Conservation (phyloP, 306 rosid species). For the Ochetophila trinervis region DNA sequence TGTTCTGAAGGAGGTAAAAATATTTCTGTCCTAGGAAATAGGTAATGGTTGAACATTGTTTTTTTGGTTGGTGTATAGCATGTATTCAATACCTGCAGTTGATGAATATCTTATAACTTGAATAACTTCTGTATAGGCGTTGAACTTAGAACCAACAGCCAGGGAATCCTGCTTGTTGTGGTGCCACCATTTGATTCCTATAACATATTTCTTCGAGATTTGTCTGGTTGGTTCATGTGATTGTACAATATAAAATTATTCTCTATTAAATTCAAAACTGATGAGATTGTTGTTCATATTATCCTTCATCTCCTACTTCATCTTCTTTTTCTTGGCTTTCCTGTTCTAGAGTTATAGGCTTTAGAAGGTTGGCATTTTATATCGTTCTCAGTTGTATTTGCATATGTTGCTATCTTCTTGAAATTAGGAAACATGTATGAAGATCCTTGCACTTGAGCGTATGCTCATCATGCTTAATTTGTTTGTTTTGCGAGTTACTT, state of each 20-base stretch:
- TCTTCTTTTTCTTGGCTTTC: too few relatives aligned
- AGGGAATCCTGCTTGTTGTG: background rate
- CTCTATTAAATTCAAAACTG: background rate
- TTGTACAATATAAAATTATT: background rate
- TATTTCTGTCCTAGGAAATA: slow-evolving; percentile 23
- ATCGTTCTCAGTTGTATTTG: too few relatives aligned
- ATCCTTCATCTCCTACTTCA: too few relatives aligned
- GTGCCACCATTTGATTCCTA: background rate
- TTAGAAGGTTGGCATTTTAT: too few relatives aligned
- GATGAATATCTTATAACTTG: background rate
- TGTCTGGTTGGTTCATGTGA: background rate
- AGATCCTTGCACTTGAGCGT: too few relatives aligned
- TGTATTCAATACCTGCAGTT: slow-evolving; percentile 21
- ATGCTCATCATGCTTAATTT: too few relatives aligned
- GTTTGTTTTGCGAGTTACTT: background rate
- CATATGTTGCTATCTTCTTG: too few relatives aligned
- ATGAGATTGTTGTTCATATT: background rate
- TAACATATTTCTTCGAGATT: background rate
- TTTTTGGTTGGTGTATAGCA: background rate
- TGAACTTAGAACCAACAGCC: background rate
- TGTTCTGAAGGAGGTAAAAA: slow-evolving; percentile 85
- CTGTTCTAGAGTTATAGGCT: too few relatives aligned
- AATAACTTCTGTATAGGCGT: background rate
- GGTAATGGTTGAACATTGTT: slow-evolving; percentile 5
- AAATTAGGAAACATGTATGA: too few relatives aligned